Conservation (phyloP, 2,329 filamentous ascomycete species). For the Ambrosiella cleistominuta region DNA sequence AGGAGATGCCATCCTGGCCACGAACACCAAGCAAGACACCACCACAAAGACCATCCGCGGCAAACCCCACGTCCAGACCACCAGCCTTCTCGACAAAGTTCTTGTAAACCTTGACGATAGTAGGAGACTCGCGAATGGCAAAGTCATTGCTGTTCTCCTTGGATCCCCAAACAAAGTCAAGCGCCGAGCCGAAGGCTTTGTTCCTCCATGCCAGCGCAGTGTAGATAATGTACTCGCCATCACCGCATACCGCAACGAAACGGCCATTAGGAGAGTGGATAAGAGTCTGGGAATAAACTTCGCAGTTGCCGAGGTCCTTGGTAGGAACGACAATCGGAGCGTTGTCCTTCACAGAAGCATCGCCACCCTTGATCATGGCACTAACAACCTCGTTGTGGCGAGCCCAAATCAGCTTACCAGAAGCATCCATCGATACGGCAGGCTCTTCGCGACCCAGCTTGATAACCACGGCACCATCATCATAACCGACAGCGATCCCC, state of each 20-base stretch:
- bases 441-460: slow-evolving; percentile 96
- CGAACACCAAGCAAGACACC: slow-evolving; percentile 86
- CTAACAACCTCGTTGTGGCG: slow-evolving; percentile 90
- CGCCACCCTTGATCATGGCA: slow-evolving; percentile 80
- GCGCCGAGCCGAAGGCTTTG: slow-evolving; percentile 85
- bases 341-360: slow-evolving; percentile 72
- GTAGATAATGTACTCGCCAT: slow-evolving; percentile 98
- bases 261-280: slow-evolving; percentile 91
- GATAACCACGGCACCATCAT: slow-evolving; percentile 92
- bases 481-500: slow-evolving; percentile 86
- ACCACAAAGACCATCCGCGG: slow-evolving; percentile 77
- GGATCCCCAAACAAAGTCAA: slow-evolving; percentile 93
- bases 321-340: slow-evolving; percentile 70
- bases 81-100: slow-evolving; percentile 89
- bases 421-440: slow-evolving; percentile 90
- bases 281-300: slow-evolving; percentile 89
- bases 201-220: slow-evolving; percentile 92
- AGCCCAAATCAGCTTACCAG: slow-evolving; percentile 92
- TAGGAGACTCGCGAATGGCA: slow-evolving; percentile 84
- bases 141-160: slow-evolving; percentile 98
- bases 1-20: slow-evolving; percentile 82
- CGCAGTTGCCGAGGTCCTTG: slow-evolving; percentile 90
- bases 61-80: slow-evolving; percentile 84
- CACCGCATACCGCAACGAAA: slow-evolving; percentile 66
- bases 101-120: slow-evolving; percentile 91